Evolutionary conservation across 129 eudicot genomes (phyloP).

Genomic region (Pseudognaphalium luteoalbum): DNA sequence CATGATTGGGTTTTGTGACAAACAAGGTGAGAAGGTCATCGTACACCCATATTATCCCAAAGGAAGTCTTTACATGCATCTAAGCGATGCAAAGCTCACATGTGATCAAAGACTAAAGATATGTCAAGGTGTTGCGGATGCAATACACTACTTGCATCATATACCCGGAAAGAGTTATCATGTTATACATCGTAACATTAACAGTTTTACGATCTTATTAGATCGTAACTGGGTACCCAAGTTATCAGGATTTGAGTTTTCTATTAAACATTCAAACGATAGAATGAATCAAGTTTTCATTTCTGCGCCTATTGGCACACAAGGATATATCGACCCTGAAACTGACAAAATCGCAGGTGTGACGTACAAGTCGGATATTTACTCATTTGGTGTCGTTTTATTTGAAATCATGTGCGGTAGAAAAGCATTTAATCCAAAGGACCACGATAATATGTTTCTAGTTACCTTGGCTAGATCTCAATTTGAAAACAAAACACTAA

Average conservation of each 20-base stretch:
- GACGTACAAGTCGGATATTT: background rate
- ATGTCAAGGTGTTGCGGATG: background rate
- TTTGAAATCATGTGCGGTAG: background rate
- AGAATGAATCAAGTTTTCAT: background rate
- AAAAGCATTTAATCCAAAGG: background rate
- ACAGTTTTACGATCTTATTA: background rate
- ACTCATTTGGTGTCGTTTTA: background rate
- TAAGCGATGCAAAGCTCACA: background rate
- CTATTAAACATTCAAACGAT: background rate
- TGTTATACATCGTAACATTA: background rate
- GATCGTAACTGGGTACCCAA: background rate
- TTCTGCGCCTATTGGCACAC: background rate
- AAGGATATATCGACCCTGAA: background rate
- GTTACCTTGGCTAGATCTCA: too few species aligned
- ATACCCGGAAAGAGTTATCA: background rate
- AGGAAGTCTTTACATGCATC: background rate
- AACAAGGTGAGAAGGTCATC: too few species aligned
- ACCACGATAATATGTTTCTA: too few species aligned
- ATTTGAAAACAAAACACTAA: too few species aligned
- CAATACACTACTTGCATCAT: background rate
- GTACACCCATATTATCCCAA: background rate
- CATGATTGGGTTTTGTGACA: too few species aligned
- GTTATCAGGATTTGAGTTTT: background rate
- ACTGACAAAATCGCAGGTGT: background rate
- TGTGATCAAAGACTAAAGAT: background rate